Percentiles rank a stretch among this genome's conserved stretches.
Conservation (phyloP, 2,329 filamentous ascomycete genomes). For the Fusarium sp. region DNA sequence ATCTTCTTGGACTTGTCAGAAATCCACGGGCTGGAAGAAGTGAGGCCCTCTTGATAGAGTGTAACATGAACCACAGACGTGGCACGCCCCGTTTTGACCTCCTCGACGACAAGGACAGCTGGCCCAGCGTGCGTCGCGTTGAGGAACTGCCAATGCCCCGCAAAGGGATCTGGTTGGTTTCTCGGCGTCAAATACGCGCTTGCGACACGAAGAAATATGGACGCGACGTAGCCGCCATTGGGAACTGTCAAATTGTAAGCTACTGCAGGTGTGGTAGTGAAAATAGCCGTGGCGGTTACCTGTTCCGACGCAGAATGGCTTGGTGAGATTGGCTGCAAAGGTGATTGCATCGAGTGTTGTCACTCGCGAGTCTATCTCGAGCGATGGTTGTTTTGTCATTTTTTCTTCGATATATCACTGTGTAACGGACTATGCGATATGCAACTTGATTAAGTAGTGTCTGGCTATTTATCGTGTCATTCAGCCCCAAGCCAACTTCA, state of each 20-base stretch:
- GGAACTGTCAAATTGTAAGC: slow-evolving; percentile 46
- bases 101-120: slow-evolving; percentile 52
- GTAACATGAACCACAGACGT: slow-evolving; percentile 56
- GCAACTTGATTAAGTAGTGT: not conserved
- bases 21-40: slow-evolving; percentile 49
- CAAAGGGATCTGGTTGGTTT: slow-evolving; percentile 52
- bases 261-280: not conserved
- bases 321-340: slow-evolving; percentile 22
- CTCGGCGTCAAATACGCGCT: slow-evolving; percentile 46
- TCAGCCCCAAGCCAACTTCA: not conserved
- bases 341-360: slow-evolving; percentile 5
- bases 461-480: not conserved
- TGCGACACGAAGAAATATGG: slow-evolving; percentile 52
- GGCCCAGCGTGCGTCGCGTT: slow-evolving; percentile 51
- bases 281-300: not conserved
- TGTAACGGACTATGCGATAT: not conserved
- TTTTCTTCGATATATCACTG: not conserved
- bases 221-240: slow-evolving; percentile 59
- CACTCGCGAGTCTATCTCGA: slow-evolving; percentile 18
- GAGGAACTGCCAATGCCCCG: slow-evolving; percentile 55
- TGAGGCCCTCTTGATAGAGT: slow-evolving; percentile 53
- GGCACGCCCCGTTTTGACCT: slow-evolving; percentile 54
- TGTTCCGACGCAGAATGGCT: slow-evolving; percentile 29
- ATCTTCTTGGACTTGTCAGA: slow-evolving; percentile 44
- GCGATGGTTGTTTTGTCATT: slow-evolving; percentile 3